These are phyloP conservation scores for Pseudogymnoascus sp. DNA, from an alignment of 2,329 filamentous ascomycete genomes.

Conservation along the genomic window DNA sequence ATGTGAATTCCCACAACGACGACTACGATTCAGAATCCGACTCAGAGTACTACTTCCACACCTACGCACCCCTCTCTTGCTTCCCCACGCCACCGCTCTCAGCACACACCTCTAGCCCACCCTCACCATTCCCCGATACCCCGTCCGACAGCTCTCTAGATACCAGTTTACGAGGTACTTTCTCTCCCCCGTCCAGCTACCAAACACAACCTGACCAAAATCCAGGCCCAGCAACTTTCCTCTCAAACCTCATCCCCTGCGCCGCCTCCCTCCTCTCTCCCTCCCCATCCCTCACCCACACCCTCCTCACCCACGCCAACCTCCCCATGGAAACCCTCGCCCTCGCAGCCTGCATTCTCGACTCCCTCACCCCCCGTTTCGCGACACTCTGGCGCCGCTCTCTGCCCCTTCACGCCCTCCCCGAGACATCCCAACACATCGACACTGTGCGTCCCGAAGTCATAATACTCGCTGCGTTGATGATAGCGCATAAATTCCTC, in stretches of 20 bases:
- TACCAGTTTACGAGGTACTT: slow-evolving; percentile 16
- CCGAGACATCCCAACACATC: slow-evolving; percentile 39
- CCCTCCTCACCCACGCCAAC: slow-evolving; percentile 48
- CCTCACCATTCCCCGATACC: slow-evolving; percentile 15
- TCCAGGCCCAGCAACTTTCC: slow-evolving; percentile 55
- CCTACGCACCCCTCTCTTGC: slow-evolving; percentile 59
- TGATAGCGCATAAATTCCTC: slow-evolving; percentile 58
- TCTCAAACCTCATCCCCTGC: slow-evolving; percentile 58
- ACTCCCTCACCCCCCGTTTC: slow-evolving; percentile 55
- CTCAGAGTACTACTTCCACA: slow-evolving; percentile 42
- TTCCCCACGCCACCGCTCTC: slow-evolving; percentile 59
- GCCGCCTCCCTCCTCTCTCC: slow-evolving; percentile 52
- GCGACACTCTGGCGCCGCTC: slow-evolving; percentile 53
- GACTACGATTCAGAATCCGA: slow-evolving; percentile 29
- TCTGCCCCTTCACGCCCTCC: slow-evolving; percentile 39
- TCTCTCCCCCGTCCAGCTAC: slow-evolving; percentile 8
- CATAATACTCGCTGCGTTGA: slow-evolving; percentile 53
- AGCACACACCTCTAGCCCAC: slow-evolving; percentile 17
- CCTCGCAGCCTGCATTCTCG: slow-evolving; percentile 57
- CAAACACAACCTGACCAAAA: slow-evolving; percentile 21
- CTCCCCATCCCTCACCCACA: slow-evolving; percentile 51
- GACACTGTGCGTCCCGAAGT: slow-evolving; percentile 54
- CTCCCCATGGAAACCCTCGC: slow-evolving; percentile 55
- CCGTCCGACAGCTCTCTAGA: slow-evolving; percentile 22
- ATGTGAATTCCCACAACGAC: background rate